Base-by-base conservation (phyloP, 352 stramenopile species). In the Pythium brassicae region DNA sequence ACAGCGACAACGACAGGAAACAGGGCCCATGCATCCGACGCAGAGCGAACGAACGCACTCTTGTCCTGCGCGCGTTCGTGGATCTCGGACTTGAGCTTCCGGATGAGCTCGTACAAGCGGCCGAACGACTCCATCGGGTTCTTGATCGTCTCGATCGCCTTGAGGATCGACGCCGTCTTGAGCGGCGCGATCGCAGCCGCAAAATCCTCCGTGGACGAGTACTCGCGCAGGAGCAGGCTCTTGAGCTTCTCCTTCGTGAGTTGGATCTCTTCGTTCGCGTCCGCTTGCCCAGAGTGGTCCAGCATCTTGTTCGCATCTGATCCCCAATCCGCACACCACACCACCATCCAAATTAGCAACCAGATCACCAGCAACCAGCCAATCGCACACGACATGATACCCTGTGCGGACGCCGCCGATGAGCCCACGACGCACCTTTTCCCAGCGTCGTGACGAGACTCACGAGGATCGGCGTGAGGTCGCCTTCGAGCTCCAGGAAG, bases 381-480 rank as follows among this genome's bases (percentile, higher is more conserved):
- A 20, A 47, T 20, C 8, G 19, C 37, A 58, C 50, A n/a, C n/a
- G n/a, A n/a, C n/a, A n/a, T n/a, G n/a, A n/a, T n/a, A n/a, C n/a
- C n/a, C n/a, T n/a, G n/a, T n/a, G n/a, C n/a, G n/a, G n/a, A n/a
- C n/a, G n/a, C n/a, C n/a, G n/a, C n/a, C n/a, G n/a, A n/a, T n/a
- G n/a, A n/a, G n/a, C 4, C 43, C 34, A 15, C 19, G 11, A 50
- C 55, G 25, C 69, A 93, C 82, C 80, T 83, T 87, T 91, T 37
- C 76, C 83, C 0, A 95, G 55, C 17, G 83, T 94, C 20, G 83
- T 94, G 35, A 97, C 87, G n/a, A 97, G 83, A 46, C 88, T 97
- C n/a, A 98, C 97, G 14, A 99, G 77, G 65, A 99, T 99, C 9
- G 98, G 98, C 23, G 97, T 98, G 40, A 99, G 82, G 57, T 99